phyloP scores from a whole-genome alignment of 2,329 filamentous ascomycete genomes.

The Pseudogymnoascus sp. region DNA sequence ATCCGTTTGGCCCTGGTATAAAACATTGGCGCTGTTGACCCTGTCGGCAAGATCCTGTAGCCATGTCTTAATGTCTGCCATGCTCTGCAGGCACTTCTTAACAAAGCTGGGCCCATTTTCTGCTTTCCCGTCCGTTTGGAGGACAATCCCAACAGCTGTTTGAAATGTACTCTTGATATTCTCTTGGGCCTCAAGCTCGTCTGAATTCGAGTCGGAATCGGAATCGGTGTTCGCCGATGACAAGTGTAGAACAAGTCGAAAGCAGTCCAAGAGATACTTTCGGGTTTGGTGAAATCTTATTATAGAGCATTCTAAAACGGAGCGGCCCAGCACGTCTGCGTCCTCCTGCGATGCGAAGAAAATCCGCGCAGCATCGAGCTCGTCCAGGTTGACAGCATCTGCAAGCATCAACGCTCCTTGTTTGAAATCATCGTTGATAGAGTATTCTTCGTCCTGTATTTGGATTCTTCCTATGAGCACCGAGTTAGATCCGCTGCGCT shows the following conservation, averaged over 20 bases:
- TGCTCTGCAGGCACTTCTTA: slow-evolving; percentile 64
- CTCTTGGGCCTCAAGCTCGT: slow-evolving; percentile 47
- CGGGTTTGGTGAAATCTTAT: slow-evolving; percentile 84
- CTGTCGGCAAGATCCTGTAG: slow-evolving; percentile 69
- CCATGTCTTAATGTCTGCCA: slow-evolving; percentile 70
- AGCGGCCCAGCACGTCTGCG: slow-evolving; percentile 58
- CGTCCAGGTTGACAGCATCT: slow-evolving; percentile 84
- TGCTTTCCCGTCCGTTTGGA: slow-evolving; percentile 37
- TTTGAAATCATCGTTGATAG: slow-evolving; percentile 79
- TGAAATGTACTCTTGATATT: slow-evolving; percentile 45
- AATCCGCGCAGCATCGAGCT: slow-evolving; percentile 71
- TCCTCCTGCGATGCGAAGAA: slow-evolving; percentile 68
- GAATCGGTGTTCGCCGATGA: slow-evolving; percentile 21
- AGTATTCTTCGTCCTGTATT: slow-evolving; percentile 64
- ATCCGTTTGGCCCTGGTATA: slow-evolving; percentile 54
- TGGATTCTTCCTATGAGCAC: slow-evolving; percentile 59
- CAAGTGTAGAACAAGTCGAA: slow-evolving; percentile 70
- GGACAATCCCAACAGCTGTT: slow-evolving; percentile 43
- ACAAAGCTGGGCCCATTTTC: slow-evolving; percentile 55
- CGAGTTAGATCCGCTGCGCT: slow-evolving; percentile 17
- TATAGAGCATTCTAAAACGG: slow-evolving; percentile 68
- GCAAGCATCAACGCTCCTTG: slow-evolving; percentile 73
- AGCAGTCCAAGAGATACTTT: slow-evolving; percentile 71
- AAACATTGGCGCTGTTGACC: slow-evolving; percentile 63
- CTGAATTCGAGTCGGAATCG: slow-evolving; percentile 36